Conservation (phyloP, 768 basidiomycete species). For the Lactarius deliciosus region DNA sequence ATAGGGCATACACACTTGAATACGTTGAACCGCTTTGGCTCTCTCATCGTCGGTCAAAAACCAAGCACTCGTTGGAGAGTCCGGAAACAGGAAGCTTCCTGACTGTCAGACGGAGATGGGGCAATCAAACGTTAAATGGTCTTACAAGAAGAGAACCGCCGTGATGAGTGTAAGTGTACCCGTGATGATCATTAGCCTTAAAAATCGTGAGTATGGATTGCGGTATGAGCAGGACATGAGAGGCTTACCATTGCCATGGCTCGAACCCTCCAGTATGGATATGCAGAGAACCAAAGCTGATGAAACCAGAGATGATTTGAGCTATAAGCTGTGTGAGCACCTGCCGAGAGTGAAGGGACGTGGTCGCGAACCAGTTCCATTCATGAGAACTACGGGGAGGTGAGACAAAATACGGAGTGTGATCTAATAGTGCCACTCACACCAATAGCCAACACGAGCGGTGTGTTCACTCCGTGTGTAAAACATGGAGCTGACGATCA, state of each 20-base stretch:
- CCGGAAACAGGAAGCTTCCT: constrained; percentile 66
- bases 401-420: constrained; percentile 1
- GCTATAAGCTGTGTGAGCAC: constrained; percentile 40
- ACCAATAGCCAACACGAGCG: constrained; percentile 71
- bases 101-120: neutral
- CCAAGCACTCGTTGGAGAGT: constrained; percentile 73
- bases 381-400: constrained; percentile 63
- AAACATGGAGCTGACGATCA: constrained; percentile 78
- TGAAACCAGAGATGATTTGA: constrained; percentile 68
- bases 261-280: constrained; percentile 56
- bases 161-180: constrained; percentile 56
- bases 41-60: constrained; percentile 70
- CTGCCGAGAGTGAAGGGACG: neutral
- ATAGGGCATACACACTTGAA: constrained; percentile 48
- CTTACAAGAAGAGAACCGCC: constrained; percentile 55
- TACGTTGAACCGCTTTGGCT: constrained; percentile 57
- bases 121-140: neutral
- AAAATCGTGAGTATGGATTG: constrained; percentile 20
- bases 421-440: constrained; percentile 43
- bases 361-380: constrained; percentile 54
- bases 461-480: constrained; percentile 74
- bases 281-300: constrained; percentile 64
- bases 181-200: constrained; percentile 69
- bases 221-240: neutral
- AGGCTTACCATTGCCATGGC: constrained; percentile 68